These are phyloP conservation scores for Apiosordaria backusii DNA, from an alignment of 495 filamentous ascomycete species.

Conservation along the genomic window DNA sequence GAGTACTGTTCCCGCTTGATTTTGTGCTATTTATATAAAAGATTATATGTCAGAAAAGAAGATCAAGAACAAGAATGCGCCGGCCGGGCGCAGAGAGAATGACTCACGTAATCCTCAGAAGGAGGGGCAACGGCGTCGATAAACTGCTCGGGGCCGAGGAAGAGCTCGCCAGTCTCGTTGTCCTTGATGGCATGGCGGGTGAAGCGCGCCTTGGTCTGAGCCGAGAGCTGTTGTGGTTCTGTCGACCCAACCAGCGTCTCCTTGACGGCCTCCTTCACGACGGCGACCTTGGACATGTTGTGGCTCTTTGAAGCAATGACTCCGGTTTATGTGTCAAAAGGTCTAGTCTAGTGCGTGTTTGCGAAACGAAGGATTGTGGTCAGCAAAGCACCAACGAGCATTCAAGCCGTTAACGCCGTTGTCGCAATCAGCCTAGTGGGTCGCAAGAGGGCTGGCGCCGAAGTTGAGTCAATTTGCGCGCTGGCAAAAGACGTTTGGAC, in stretches of 20 bases:
- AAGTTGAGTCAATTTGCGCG: not conserved
- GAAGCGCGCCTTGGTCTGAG: slow-evolving; percentile 69
- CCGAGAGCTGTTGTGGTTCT: slow-evolving; percentile 58
- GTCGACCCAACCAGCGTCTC: slow-evolving; percentile 68
- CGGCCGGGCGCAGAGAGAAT: slow-evolving; percentile 18
- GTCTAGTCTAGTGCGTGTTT: not conserved
- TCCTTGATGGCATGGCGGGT: slow-evolving; percentile 72
- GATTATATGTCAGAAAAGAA: slow-evolving; percentile 22
- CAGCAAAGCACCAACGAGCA: not conserved
- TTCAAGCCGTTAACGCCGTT: not conserved
- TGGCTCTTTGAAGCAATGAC: no score
- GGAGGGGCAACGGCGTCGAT: slow-evolving; percentile 85
- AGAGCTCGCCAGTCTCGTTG: slow-evolving; percentile 68
- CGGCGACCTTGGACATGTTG: slow-evolving; percentile 37
- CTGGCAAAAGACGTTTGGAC: slow-evolving; percentile 2
- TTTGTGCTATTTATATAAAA: slow-evolving; percentile 68
- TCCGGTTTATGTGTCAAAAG: not conserved
- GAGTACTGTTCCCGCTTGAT: slow-evolving; percentile 92
- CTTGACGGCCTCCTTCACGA: slow-evolving; percentile 70
- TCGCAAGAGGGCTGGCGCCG: not conserved
- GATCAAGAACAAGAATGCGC: not conserved
- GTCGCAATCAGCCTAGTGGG: slow-evolving; percentile 1
- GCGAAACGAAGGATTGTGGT: not conserved
- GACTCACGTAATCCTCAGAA: slow-evolving; percentile 83
- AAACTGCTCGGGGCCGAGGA: slow-evolving; percentile 80